Evolutionary conservation across 208 protist genomes (phyloP).

Genomic region (Acanthamoeba culbertsoni): DNA sequence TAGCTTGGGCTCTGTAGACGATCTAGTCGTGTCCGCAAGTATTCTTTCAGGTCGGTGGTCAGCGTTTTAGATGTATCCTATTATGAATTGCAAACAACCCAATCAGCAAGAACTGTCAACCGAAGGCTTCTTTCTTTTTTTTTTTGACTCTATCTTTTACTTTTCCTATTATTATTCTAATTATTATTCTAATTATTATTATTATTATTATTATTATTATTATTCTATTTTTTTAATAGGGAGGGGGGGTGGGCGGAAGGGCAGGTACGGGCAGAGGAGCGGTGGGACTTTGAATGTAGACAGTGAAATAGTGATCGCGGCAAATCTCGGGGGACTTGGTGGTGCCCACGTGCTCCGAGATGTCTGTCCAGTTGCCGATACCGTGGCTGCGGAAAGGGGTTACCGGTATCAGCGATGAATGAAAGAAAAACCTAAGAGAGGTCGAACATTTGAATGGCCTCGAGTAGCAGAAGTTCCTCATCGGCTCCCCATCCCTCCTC

Average conservation of each 20-base stretch:
- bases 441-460: constrained; percentile 74
- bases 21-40: background rate
- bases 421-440: background rate
- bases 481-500: constrained; percentile 76
- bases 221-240: background rate
- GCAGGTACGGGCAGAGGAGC: background rate
- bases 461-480: constrained; percentile 78
- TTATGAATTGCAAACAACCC: background rate
- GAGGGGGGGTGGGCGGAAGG: background rate
- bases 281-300: constrained; percentile 62
- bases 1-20: background rate
- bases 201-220: background rate
- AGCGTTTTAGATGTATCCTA: constrained; percentile 16
- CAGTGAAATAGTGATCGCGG: constrained; percentile 73
- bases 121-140: background rate
- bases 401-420: background rate
- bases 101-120: background rate
- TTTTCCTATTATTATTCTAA: background rate
- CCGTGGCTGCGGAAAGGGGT: constrained; percentile 22
- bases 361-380: constrained; percentile 80
- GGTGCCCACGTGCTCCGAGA: constrained; percentile 74
- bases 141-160: background rate
- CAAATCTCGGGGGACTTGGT: constrained; percentile 79
- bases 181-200: background rate
- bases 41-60: constrained; percentile 29